Conservation (phyloP, 306 rosid genomes). For the Quillaja saponaria region DNA sequence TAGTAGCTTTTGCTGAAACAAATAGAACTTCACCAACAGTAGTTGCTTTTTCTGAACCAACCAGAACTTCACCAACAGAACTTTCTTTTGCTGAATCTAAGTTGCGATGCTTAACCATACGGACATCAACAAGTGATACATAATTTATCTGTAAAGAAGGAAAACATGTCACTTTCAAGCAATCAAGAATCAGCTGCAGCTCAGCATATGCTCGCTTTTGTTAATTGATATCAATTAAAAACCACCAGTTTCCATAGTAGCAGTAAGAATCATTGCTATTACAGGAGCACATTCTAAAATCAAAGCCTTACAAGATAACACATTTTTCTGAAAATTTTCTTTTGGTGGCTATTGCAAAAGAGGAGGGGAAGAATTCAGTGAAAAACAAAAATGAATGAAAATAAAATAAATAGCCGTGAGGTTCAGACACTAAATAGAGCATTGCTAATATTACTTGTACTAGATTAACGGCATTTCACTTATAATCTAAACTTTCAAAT, state of each 20-base stretch:
- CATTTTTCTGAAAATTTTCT: not conserved
- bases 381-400: no score
- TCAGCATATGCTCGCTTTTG: conserved; percentile 7
- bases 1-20: conserved; percentile 33
- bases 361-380: no score
- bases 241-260: no score
- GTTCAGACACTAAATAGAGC: not conserved
- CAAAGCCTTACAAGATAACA: not conserved
- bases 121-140: conserved; percentile 51
- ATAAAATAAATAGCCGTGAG: not conserved
- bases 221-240: no score
- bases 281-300: not conserved
- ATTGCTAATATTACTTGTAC: no score
- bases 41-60: conserved; percentile 30
- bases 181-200: no score
- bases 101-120: conserved; percentile 44
- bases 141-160: conserved; percentile 48
- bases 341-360: no score
- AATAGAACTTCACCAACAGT: conserved; percentile 4
- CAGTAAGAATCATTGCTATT: conserved; percentile 5
- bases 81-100: conserved; percentile 28
- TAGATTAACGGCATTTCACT: no score
- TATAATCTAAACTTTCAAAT: no score
- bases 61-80: conserved; percentile 1
- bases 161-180: conserved; percentile 29